Evolutionary conservation across 257 asterid species (phyloP).

Genomic region (Nicotiana attenuata): DNA sequence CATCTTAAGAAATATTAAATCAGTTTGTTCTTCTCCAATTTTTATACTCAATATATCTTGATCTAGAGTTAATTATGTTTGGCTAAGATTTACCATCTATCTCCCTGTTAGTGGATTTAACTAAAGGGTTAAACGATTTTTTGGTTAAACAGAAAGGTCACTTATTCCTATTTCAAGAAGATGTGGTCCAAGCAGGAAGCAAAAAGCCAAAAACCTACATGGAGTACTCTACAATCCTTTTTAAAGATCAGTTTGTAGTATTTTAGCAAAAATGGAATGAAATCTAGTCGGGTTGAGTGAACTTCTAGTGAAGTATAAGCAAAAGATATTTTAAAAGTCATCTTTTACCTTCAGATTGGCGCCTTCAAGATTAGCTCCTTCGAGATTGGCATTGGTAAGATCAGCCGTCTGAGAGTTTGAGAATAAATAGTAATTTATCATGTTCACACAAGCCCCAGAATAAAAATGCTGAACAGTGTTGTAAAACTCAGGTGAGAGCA

Average conservation of each 20-base stretch:
- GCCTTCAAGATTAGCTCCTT: constrained; percentile 97
- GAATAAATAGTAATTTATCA: constrained; percentile 1
- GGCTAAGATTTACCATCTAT: too few relatives aligned
- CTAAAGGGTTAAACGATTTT: too few relatives aligned
- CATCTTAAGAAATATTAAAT: too few relatives aligned
- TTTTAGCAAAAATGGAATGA: background rate
- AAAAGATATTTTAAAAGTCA: background rate
- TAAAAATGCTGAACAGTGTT: constrained; percentile 1
- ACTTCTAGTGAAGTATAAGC: background rate
- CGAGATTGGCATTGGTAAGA: constrained; percentile 97
- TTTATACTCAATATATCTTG: too few relatives aligned
- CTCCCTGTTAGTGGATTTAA: too few relatives aligned
- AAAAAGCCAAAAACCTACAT: background rate
- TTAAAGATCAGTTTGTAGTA: background rate
- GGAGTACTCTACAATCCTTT: background rate
- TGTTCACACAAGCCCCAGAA: background rate
- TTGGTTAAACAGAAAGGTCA: background rate
- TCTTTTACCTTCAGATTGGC: constrained; percentile 82
- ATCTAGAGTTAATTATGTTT: too few relatives aligned
- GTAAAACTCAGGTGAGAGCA: background rate
- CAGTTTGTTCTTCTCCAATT: too few relatives aligned
- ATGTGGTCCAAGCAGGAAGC: background rate
- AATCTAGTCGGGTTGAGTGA: background rate
- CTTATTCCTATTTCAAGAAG: background rate
- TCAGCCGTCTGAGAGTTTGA: constrained; percentile 70